Percentiles rank a stretch among this genome's conserved stretches.
phyloP scores from a whole-genome alignment of 2,329 filamentous ascomycete genomes.

The Bipolaris gigantea region DNA sequence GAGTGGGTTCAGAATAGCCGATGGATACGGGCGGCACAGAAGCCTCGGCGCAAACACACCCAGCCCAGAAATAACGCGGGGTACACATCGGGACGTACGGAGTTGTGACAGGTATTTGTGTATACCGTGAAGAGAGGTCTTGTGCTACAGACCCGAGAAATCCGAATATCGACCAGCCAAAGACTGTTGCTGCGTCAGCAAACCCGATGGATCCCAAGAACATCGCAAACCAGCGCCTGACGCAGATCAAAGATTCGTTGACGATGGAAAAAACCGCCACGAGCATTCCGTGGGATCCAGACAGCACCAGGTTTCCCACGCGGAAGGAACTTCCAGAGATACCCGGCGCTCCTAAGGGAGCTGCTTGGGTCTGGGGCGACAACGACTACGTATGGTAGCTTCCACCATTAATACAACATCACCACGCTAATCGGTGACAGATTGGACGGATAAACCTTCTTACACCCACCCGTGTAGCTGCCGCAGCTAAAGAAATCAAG shows the following conservation, averaged over 20 bases:
- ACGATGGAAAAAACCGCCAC: conserved; percentile 52
- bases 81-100: conserved; percentile 3
- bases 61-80: conserved; percentile 4
- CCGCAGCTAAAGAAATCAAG: conserved; percentile 56
- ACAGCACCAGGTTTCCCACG: conserved; percentile 56
- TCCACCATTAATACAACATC: no score
- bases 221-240: conserved; percentile 42
- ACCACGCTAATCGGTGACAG: conserved; percentile 22
- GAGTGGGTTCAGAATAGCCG: neutral
- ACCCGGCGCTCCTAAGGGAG: conserved; percentile 56
- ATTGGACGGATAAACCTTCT: conserved; percentile 59
- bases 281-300: conserved; percentile 58
- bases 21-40: neutral
- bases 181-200: neutral
- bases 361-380: conserved; percentile 64
- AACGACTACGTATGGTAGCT: conserved; percentile 51
- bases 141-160: neutral
- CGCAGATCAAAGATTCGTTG: conserved; percentile 51
- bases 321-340: conserved; percentile 57
- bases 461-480: conserved; percentile 58
- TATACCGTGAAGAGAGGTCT: neutral
- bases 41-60: conserved; percentile 2
- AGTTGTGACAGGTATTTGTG: neutral
- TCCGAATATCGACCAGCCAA: neutral
- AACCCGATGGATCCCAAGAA: conserved; percentile 41